phyloP scores from a whole-genome alignment of 768 basidiomycete species.

The Lanmaoa rubissima region DNA sequence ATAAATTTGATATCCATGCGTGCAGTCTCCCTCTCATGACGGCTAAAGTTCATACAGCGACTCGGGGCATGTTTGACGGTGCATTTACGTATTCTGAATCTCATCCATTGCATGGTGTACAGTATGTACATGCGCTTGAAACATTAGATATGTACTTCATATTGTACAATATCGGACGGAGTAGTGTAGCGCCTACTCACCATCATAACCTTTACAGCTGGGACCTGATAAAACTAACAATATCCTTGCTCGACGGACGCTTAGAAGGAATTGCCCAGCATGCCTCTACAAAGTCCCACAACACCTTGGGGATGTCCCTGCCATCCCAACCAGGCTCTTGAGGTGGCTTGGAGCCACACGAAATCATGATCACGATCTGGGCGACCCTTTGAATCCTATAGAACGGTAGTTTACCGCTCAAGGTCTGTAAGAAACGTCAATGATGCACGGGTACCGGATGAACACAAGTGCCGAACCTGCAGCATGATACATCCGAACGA shows the following conservation, averaged over 20 bases:
- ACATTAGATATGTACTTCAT: background rate
- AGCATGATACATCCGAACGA: slow-evolving; percentile 32
- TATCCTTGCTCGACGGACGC: slow-evolving; percentile 15
- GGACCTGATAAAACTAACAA: slow-evolving; percentile 17
- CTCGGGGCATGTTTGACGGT: background rate
- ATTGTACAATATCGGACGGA: background rate
- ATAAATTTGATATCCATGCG: background rate
- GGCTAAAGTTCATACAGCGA: background rate
- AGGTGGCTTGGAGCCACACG: slow-evolving; percentile 3
- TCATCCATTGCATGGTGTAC: background rate
- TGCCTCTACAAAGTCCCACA: slow-evolving; percentile 23
- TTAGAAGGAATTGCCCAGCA: slow-evolving; percentile 21
- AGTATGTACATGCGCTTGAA: background rate
- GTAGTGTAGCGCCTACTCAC: no score
- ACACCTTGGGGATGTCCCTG: slow-evolving; percentile 16
- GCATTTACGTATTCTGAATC: background rate
- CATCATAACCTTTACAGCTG: background rate
- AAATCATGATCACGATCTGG: slow-evolving; percentile 26
- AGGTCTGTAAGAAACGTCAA: slow-evolving; percentile 9
- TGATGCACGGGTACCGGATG: background rate
- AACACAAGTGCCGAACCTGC: slow-evolving; percentile 15
- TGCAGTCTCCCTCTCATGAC: background rate
- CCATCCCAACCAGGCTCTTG: slow-evolving; percentile 24
- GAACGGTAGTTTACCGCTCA: slow-evolving; percentile 29
- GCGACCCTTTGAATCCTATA: slow-evolving; percentile 17